These are phyloP conservation scores for Penicillium salamii DNA, from an alignment of 495 filamentous ascomycete genomes.

Conservation along the genomic window DNA sequence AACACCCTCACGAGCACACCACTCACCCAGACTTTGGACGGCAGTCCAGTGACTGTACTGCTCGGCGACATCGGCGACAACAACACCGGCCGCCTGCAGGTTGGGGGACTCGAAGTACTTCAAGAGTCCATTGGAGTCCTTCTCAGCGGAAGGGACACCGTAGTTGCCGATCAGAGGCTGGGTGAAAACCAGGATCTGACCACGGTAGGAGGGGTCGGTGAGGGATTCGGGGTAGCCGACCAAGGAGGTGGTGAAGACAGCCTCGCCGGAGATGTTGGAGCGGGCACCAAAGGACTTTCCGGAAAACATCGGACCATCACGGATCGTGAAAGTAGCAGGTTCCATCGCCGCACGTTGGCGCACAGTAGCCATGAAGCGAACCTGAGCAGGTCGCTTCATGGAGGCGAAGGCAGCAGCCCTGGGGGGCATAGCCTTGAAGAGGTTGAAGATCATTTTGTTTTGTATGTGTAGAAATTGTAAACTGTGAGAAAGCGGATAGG, in stretches of 20 bases:
- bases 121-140: slow-evolving; percentile 74
- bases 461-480: slow-evolving; percentile 16
- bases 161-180: slow-evolving; percentile 99
- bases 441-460: slow-evolving; percentile 65
- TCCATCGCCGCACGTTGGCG: slow-evolving; percentile 67
- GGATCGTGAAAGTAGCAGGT: slow-evolving; percentile 91
- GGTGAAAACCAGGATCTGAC: slow-evolving; percentile 97
- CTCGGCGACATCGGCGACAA: slow-evolving; percentile 90
- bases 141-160: slow-evolving; percentile 76
- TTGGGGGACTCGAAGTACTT: slow-evolving; percentile 96
- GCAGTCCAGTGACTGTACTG: slow-evolving; percentile 99
- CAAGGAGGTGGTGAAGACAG: slow-evolving; percentile 89
- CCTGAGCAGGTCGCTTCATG: slow-evolving; percentile 49
- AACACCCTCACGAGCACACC: slow-evolving; percentile 94
- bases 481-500: slow-evolving; percentile 8
- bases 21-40: slow-evolving; percentile 85
- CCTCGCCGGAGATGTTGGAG: slow-evolving; percentile 88
- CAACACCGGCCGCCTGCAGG: slow-evolving; percentile 92
- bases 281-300: slow-evolving; percentile 92
- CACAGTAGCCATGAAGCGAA: slow-evolving; percentile 67
- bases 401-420: slow-evolving; percentile 52
- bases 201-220: slow-evolving; percentile 98
- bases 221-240: slow-evolving; percentile 97
- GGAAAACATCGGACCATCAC: slow-evolving; percentile 89
- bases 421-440: slow-evolving; percentile 56